Conservation (phyloP, 148 eudicot genomes). For the Chenopodium berlandieri region DNA sequence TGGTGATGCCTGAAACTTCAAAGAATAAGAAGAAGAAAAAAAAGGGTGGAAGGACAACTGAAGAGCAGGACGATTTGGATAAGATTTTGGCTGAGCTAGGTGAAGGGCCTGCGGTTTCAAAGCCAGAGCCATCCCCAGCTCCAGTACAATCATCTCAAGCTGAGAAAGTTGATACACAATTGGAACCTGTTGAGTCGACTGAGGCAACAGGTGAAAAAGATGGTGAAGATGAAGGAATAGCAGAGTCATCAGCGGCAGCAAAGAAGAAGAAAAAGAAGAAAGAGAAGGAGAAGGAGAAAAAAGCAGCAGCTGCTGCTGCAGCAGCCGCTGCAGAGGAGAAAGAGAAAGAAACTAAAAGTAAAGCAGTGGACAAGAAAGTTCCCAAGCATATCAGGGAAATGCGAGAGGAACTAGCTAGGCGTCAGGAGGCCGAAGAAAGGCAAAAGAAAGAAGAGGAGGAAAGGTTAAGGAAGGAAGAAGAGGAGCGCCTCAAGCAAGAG, state of each 20-base stretch:
- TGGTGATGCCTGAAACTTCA: slow-evolving; percentile 47
- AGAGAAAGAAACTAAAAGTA: slow-evolving; percentile 47
- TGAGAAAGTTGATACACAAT: slow-evolving; percentile 41
- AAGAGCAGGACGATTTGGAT: slow-evolving; percentile 85
- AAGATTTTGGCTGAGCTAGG: slow-evolving; percentile 80
- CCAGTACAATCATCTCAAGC: slow-evolving; percentile 31
- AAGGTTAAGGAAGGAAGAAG: slow-evolving; percentile 76
- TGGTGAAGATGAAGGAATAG: slow-evolving; percentile 50
- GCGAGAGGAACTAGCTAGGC: slow-evolving; percentile 82
- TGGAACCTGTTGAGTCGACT: slow-evolving; percentile 35
- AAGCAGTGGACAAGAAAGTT: slow-evolving; percentile 64
- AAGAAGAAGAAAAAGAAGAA: slow-evolving; percentile 85
- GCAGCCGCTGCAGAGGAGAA: slow-evolving; percentile 37
- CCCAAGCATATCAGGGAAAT: slow-evolving; percentile 85
- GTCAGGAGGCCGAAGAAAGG: slow-evolving; percentile 72
- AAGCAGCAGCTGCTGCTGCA: slow-evolving; percentile 33
- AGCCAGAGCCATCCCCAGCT: slow-evolving; percentile 34
- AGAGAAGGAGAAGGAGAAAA: slow-evolving; percentile 54
- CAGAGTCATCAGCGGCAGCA: slow-evolving; percentile 59
- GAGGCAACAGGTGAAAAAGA: slow-evolving; percentile 53
- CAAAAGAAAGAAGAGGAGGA: slow-evolving; percentile 84
- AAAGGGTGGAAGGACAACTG: slow-evolving; percentile 66
- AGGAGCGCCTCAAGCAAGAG: slow-evolving; percentile 66
- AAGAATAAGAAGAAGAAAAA: slow-evolving; percentile 83
- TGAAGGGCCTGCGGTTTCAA: slow-evolving; percentile 45